Evolutionary conservation across 345 rosid species (phyloP).

Genomic region (Sonneratia alba): DNA sequence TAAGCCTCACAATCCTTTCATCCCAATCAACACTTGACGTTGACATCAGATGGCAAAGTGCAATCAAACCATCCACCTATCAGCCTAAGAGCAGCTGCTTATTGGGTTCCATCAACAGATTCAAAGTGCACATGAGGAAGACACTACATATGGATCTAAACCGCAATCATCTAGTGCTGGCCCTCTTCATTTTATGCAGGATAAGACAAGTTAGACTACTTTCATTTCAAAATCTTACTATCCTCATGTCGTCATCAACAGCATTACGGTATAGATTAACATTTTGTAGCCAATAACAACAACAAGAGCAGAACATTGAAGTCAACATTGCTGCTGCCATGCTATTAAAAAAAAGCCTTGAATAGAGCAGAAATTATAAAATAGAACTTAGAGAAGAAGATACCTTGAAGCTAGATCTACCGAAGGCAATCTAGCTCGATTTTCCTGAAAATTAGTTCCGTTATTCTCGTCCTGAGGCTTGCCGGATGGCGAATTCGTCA

Average conservation of each 20-base stretch:
- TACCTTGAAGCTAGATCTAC: slow-evolving; percentile 46
- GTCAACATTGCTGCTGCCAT: background rate
- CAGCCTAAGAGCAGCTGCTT: background rate
- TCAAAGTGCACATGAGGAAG: background rate
- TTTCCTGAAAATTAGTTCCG: slow-evolving; percentile 16
- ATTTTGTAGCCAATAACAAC: background rate
- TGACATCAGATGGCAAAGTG: background rate
- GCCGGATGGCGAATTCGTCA: slow-evolving; percentile 27
- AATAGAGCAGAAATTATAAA: background rate
- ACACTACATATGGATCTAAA: background rate
- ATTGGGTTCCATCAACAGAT: background rate
- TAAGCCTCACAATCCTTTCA: background rate
- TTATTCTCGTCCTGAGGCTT: slow-evolving; percentile 35
- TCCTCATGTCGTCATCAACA: background rate
- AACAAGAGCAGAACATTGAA: background rate
- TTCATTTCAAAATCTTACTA: background rate
- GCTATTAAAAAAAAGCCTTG: background rate
- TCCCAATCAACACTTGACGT: background rate
- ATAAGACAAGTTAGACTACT: background rate
- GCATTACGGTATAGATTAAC: background rate
- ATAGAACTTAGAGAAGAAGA: slow-evolving; percentile 10
- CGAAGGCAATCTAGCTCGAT: slow-evolving; percentile 21
- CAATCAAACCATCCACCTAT: background rate
- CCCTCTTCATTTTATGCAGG: background rate
- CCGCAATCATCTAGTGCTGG: background rate